phyloP scores from a whole-genome alignment of 1,139 yeast species.

The Pneumocystis jirovecii region DNA sequence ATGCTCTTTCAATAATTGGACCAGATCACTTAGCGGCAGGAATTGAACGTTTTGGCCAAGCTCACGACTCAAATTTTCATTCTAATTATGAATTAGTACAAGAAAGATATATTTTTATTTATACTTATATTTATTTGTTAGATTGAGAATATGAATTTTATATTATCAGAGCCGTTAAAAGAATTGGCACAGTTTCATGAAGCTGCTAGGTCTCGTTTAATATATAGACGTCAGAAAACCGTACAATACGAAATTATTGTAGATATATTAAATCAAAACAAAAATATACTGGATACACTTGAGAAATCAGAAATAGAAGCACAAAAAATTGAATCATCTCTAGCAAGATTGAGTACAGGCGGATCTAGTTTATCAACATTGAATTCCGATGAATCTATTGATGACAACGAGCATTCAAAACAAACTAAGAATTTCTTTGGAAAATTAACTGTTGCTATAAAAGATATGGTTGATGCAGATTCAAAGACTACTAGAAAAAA shows the following conservation, averaged over 20 bases:
- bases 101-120: not conserved
- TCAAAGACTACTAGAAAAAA: constrained; percentile 53
- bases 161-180: constrained; percentile 68
- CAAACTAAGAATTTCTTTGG: constrained; percentile 17
- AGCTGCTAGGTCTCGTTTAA: constrained; percentile 50
- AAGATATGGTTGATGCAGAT: constrained; percentile 55
- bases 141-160: constrained; percentile 40
- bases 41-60: constrained; percentile 65
- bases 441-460: constrained; percentile 47
- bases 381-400: constrained; percentile 17
- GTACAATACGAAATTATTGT: constrained; percentile 50
- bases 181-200: constrained; percentile 68
- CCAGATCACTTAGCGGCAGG: constrained; percentile 31
- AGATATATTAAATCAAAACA: constrained; percentile 35
- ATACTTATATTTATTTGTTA: not conserved
- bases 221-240: constrained; percentile 53
- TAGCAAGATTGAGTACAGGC: constrained; percentile 7
- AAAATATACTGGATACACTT: constrained; percentile 24
- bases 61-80: constrained; percentile 57
- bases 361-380: constrained; percentile 1
- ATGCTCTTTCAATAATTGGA: constrained; percentile 58
- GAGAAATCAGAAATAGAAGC: constrained; percentile 31
- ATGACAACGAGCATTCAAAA: constrained; percentile 16
- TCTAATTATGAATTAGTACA: constrained; percentile 55
- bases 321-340: constrained; percentile 25